A percentile compares a stretch with the other conserved stretches of the same genome.
Evolutionary conservation across 345 rosid genomes (phyloP).

Genomic region (Turnera subulata): DNA sequence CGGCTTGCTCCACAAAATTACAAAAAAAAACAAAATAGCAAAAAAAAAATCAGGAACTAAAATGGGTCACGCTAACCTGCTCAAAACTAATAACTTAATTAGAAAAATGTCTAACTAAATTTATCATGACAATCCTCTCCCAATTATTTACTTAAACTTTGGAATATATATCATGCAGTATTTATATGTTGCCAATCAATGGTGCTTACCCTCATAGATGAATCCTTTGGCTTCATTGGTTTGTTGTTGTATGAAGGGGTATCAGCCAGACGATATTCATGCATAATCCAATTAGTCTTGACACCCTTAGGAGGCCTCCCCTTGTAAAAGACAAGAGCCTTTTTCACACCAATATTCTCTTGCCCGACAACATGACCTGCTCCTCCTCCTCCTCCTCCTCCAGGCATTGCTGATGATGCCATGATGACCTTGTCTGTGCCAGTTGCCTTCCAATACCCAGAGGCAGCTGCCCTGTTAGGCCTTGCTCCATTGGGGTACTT

Average conservation of each 20-base stretch:
- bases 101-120: not conserved
- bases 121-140: not conserved
- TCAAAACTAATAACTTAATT: slow-evolving; percentile 1
- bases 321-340: slow-evolving; percentile 87
- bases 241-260: slow-evolving; percentile 23
- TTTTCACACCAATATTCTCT: slow-evolving; percentile 80
- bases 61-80: not conserved
- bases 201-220: slow-evolving; percentile 81
- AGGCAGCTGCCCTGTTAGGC: slow-evolving; percentile 95
- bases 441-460: slow-evolving; percentile 98
- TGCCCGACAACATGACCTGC: slow-evolving; percentile 15
- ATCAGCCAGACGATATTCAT: slow-evolving; percentile 80
- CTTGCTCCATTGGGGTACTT: slow-evolving; percentile 97
- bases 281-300: slow-evolving; percentile 99
- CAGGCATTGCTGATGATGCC: slow-evolving; percentile 22
- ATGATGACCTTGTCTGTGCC: slow-evolving; percentile 84
- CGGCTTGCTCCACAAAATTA: too few species aligned
- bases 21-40: not conserved
- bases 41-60: not conserved
- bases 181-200: too few species aligned
- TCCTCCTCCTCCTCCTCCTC: slow-evolving; percentile 6
- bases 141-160: too few species aligned
- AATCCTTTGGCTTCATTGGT: slow-evolving; percentile 51
- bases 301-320: slow-evolving; percentile 96
- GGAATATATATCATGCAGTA: too few species aligned